Conservation (phyloP, 2,329 filamentous ascomycete genomes). For the Alternaria sp. region DNA sequence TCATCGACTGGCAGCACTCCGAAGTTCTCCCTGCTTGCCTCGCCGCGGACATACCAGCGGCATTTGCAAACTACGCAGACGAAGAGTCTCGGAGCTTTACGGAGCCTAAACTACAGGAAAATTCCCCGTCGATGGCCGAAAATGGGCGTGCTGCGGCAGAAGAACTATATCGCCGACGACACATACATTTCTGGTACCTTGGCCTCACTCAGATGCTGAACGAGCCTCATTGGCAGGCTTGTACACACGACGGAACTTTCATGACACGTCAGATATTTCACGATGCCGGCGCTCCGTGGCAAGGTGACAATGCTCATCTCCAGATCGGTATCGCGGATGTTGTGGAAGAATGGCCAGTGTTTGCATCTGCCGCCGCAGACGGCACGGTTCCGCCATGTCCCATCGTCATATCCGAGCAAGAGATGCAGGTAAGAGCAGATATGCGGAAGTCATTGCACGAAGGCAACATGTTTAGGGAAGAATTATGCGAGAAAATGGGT, state of each 20-base stretch:
- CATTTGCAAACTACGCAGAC: conserved; percentile 51
- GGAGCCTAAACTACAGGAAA: conserved; percentile 23
- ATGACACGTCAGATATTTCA: conserved; percentile 30
- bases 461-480: not conserved
- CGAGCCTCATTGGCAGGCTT: conserved; percentile 29
- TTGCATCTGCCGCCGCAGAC: not conserved
- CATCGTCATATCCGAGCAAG: not conserved
- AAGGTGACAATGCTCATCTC: conserved; percentile 35
- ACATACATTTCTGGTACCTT: conserved; percentile 42
- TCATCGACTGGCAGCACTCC: conserved; percentile 47
- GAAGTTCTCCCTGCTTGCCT: conserved; percentile 48
- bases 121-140: conserved; percentile 22
- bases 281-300: conserved; percentile 35
- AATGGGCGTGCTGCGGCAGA: conserved; percentile 18
- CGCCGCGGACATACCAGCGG: conserved; percentile 46
- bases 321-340: conserved; percentile 11
- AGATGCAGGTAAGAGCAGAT: not conserved
- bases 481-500: not conserved
- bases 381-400: not conserved
- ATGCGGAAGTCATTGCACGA: not conserved
- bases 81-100: conserved; percentile 25
- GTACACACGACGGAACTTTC: conserved; percentile 25
- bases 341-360: not conserved
- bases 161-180: conserved; percentile 34
- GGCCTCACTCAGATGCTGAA: conserved; percentile 33